Conservation (phyloP, 257 asterid genomes). For the Haberlea rhodopensis region DNA sequence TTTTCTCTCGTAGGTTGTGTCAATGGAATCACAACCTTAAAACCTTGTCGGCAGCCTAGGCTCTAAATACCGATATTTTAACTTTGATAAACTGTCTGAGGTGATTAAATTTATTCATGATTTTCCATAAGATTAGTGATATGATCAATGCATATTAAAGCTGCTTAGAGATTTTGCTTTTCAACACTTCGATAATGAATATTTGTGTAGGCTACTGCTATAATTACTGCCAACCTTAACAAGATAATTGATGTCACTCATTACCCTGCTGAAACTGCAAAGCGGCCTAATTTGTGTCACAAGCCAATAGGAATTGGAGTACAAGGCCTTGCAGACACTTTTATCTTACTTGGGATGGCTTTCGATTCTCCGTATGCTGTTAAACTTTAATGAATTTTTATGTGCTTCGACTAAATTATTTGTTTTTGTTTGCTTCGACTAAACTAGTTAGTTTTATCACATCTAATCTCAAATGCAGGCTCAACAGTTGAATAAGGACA, state of each 20-base stretch:
- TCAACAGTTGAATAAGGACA: slow-evolving; percentile 87
- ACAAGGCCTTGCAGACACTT: slow-evolving; percentile 96
- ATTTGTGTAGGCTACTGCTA: slow-evolving; percentile 59
- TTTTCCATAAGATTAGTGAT: not conserved
- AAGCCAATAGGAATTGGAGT: slow-evolving; percentile 97
- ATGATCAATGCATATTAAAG: not conserved
- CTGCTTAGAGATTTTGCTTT: slow-evolving; percentile 5
- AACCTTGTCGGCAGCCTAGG: slow-evolving; percentile 95
- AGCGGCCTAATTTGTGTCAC: slow-evolving; percentile 76
- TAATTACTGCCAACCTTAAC: slow-evolving; percentile 80
- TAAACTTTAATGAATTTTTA: not conserved
- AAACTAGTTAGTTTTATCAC: not conserved
- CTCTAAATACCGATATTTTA: slow-evolving; percentile 71
- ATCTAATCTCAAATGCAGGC: slow-evolving; percentile 51
- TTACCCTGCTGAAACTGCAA: slow-evolving; percentile 96
- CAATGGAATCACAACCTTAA: slow-evolving; percentile 78
- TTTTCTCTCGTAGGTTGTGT: slow-evolving; percentile 58
- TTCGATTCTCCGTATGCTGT: slow-evolving; percentile 80
- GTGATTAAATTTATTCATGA: slow-evolving; percentile 33
- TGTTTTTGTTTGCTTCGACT: too few relatives aligned
- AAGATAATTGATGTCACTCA: slow-evolving; percentile 82
- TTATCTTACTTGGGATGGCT: slow-evolving; percentile 95
- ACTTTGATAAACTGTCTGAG: slow-evolving; percentile 93
- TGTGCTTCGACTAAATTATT: slow-evolving; percentile 5
- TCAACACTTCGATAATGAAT: not conserved